Base-by-base conservation (phyloP, 2,329 filamentous ascomycete genomes). In the Apiospora phragmitis region DNA sequence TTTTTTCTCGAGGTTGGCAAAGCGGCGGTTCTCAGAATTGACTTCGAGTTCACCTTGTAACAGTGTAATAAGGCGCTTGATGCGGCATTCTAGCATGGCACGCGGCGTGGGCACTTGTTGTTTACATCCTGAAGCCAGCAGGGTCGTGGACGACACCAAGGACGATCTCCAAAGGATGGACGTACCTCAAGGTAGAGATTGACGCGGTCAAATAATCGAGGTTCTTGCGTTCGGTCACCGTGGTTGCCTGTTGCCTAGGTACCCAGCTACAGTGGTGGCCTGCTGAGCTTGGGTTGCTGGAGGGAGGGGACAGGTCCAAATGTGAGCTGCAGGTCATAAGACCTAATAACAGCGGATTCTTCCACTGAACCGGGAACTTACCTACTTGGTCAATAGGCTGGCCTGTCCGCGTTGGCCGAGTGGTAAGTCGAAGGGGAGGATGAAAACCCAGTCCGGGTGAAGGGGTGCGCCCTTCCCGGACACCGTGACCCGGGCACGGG, bases 1-100 rank as follows among this genome's bases (percentile, higher is more conserved):
- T 82, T 2, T 65, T 62, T 80, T 7, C 68, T 84, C 71, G 79
- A 79, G 68, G 71, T 83, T 11, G 80, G 81, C 1, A 75, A 79
- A 49, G 67, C 4, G 29, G 32, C 32, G 4, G 82, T 80, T 3
- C 73, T 74, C 11, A 73, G 78, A 45, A 69, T 79, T 38, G 69
- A 76, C 8, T 77, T 77, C 1, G 74, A 72, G 14, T 83, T 79
- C 68, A 67, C 70, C 7, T 74, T 83, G 24, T 77, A 81, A 26
- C 74, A 81, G 1, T 80, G 78, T 74, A 71, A 81, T 67, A 71
- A 72, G 32, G 78, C 77, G 21, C 75, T 82, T 29, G 76, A 79
- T 76, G 47, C 69, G 71, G 70, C 72, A 7, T 76, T 73, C 16
- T 77, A 79, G 66, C 67, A 80, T n/a, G 68, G 73, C 2, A 9